phyloP scores from a whole-genome alignment of 106 monocot genomes.

The Narthecium ossifragum region DNA sequence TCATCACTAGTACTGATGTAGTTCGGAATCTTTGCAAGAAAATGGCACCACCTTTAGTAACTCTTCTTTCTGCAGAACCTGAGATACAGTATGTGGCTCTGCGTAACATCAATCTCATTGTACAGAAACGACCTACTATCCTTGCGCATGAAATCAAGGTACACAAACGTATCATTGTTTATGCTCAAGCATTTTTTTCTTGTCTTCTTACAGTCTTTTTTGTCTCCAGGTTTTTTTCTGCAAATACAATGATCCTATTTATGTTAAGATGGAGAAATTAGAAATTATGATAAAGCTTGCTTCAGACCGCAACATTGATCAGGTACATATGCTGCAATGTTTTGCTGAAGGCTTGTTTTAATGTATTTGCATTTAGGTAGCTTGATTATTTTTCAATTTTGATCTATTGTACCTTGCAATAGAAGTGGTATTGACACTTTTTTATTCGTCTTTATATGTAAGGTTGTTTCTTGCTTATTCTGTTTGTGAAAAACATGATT shows the following conservation, averaged over 20 bases:
- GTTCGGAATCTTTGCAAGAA: constrained; percentile 96
- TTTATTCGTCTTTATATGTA: too few species aligned
- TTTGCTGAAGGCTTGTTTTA: too few species aligned
- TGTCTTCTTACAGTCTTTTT: not conserved
- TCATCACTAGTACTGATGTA: constrained; percentile 88
- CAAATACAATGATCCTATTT: constrained; percentile 99
- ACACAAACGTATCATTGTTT: not conserved
- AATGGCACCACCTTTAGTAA: constrained; percentile 93
- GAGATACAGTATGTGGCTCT: constrained; percentile 97
- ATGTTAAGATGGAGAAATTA: constrained; percentile 99
- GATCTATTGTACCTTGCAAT: too few species aligned
- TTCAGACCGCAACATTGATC: constrained; percentile 95
- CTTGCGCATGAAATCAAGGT: constrained; percentile 99
- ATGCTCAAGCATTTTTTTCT: not conserved
- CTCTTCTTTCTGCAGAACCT: constrained; percentile 93
- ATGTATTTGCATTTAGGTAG: too few species aligned
- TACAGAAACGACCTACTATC: constrained; percentile 91
- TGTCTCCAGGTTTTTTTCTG: constrained; percentile 86
- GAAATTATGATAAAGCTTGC: constrained; percentile 99
- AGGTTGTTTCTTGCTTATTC: too few species aligned
- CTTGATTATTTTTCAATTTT: too few species aligned
- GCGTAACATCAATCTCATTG: constrained; percentile 96
- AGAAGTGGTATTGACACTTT: too few species aligned
- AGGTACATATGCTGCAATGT: constrained; percentile 59
- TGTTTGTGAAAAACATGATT: too few species aligned